phyloP scores from a whole-genome alignment of 2,329 filamentous ascomycete genomes.

The Zelopaecilomyces penicillatus region DNA sequence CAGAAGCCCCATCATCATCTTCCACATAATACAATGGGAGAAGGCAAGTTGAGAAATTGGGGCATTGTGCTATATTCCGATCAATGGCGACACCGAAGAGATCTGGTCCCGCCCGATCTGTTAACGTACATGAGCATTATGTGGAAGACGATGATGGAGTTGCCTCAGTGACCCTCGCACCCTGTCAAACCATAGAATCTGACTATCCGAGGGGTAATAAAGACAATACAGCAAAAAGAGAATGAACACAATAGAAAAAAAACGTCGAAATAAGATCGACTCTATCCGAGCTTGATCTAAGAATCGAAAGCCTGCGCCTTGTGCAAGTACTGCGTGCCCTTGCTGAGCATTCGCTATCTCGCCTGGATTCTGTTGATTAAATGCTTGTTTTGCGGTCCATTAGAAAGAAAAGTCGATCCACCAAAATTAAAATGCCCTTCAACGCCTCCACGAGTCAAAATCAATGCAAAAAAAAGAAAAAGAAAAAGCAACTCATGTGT shows the following conservation, averaged over 20 bases:
- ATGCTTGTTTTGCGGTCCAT: constrained; percentile 20
- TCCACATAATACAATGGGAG: background rate
- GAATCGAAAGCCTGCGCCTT: constrained; percentile 22
- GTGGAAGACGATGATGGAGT: constrained; percentile 65
- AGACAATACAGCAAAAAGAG: constrained; percentile 5
- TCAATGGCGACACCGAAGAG: constrained; percentile 26
- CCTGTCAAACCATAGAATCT: constrained; percentile 6
- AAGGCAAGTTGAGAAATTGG: constrained; percentile 24
- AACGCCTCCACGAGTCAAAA: constrained; percentile 13
- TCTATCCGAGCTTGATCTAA: constrained; percentile 14
- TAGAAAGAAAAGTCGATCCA: constrained; percentile 15
- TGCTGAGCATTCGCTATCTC: constrained; percentile 19
- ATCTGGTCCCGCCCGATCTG: constrained; percentile 26
- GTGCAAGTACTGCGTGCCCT: constrained; percentile 14
- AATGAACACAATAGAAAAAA: constrained; percentile 10
- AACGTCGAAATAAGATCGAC: constrained; percentile 9
- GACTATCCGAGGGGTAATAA: background rate
- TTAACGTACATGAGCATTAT: constrained; percentile 59
- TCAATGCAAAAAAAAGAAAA: constrained; percentile 7
- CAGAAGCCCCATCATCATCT: constrained; percentile 15
- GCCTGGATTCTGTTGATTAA: constrained; percentile 24
- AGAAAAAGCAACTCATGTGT: constrained; percentile 8
- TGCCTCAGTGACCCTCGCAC: constrained; percentile 40
- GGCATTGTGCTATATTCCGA: constrained; percentile 35
- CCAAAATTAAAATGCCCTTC: constrained; percentile 18